phyloP scores from a whole-genome alignment of 2,329 filamentous ascomycete genomes.

The Penicillium hesseltinei region DNA sequence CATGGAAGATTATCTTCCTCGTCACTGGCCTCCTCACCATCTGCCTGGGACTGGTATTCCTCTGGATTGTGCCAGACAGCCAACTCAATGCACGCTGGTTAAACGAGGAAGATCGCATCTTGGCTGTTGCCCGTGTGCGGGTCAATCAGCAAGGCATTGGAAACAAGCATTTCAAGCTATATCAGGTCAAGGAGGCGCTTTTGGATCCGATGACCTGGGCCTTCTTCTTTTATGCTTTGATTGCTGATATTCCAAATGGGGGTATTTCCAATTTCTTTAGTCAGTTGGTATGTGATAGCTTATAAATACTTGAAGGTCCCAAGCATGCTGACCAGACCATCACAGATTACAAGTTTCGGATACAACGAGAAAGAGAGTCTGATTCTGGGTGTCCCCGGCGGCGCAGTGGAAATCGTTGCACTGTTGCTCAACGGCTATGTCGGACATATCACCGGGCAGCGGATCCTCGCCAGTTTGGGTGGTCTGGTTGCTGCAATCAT shows the following conservation, averaged over 20 bases:
- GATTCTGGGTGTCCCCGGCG: constrained; percentile 64
- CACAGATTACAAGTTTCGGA: constrained; percentile 60
- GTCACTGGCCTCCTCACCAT: constrained; percentile 55
- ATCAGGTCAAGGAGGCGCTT: constrained; percentile 62
- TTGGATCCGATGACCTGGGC: constrained; percentile 60
- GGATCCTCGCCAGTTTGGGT: constrained; percentile 55
- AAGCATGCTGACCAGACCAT: neutral
- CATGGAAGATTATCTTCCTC: constrained; percentile 65
- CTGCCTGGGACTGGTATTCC: constrained; percentile 49
- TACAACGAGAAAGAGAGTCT: constrained; percentile 60
- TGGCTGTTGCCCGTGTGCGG: constrained; percentile 69
- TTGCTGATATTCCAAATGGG: constrained; percentile 59
- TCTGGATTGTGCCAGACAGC: constrained; percentile 57
- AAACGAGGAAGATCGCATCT: constrained; percentile 62
- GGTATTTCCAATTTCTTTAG: constrained; percentile 62
- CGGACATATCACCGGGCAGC: constrained; percentile 57
- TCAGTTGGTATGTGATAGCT: constrained; percentile 45
- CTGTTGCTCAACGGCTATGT: constrained; percentile 57
- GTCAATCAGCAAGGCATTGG: constrained; percentile 74
- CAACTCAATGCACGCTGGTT: constrained; percentile 63
- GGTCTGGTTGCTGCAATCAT: constrained; percentile 56
- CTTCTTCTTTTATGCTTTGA: constrained; percentile 57
- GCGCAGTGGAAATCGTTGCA: constrained; percentile 62
- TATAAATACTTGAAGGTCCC: no score
- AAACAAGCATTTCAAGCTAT: constrained; percentile 65